Conservation (phyloP, 768 basidiomycete species). For the Psilocybe cyanescens region DNA sequence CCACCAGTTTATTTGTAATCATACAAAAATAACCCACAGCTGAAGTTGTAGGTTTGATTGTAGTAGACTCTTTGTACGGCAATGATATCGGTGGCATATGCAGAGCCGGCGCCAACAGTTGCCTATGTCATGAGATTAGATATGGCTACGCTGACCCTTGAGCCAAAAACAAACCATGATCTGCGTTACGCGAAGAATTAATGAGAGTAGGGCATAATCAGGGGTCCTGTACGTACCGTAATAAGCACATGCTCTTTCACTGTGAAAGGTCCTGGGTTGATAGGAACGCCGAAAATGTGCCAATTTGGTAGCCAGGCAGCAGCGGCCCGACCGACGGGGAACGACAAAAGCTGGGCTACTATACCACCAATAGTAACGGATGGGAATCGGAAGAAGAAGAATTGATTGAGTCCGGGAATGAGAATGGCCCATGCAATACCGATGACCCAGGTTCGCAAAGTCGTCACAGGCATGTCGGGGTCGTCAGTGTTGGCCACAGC, state of each 20-base stretch:
- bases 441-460: slow-evolving; percentile 55
- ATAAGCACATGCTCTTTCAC: slow-evolving; percentile 78
- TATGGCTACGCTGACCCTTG: slow-evolving; percentile 6
- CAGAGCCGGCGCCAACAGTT: slow-evolving; percentile 58
- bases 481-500: slow-evolving; percentile 72
- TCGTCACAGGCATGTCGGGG: slow-evolving; percentile 57
- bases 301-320: slow-evolving; percentile 56
- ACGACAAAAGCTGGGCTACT: slow-evolving; percentile 73
- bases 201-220: not conserved
- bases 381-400: slow-evolving; percentile 58
- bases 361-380: slow-evolving; percentile 44
- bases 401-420: slow-evolving; percentile 58
- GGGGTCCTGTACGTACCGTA: slow-evolving; percentile 35
- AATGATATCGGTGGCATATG: slow-evolving; percentile 75
- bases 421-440: slow-evolving; percentile 57
- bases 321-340: slow-evolving; percentile 66
- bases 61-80: slow-evolving; percentile 73
- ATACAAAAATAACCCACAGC: slow-evolving; percentile 41
- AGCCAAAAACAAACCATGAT: slow-evolving; percentile 40
- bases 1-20: not conserved
- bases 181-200: slow-evolving; percentile 7
- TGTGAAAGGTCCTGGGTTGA: slow-evolving; percentile 79
- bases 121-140: slow-evolving; percentile 40
- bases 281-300: slow-evolving; percentile 57
- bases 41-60: slow-evolving; percentile 60